These are phyloP conservation scores for Stipa capillata DNA, from an alignment of 176 grass and related monocot genomes.

Conservation along the genomic window DNA sequence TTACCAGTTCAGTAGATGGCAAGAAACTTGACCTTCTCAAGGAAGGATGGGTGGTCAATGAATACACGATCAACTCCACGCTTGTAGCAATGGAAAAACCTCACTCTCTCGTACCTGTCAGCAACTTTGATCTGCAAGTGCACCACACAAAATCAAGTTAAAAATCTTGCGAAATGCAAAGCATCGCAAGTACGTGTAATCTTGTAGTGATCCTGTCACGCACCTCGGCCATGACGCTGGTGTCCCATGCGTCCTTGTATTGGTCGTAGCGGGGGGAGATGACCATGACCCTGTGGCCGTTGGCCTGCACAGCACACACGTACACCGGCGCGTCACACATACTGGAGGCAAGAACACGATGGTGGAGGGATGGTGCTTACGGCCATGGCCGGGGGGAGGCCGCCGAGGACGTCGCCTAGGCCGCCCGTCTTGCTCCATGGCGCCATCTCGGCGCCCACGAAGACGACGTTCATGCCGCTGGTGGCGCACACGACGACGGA, in stretches of 20 bases:
- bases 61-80: constrained; percentile 94
- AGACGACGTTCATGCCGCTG: constrained; percentile 76
- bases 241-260: constrained; percentile 97
- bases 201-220: too few species aligned
- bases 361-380: constrained; percentile 18
- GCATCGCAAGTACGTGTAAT: too few species aligned
- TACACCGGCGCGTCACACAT: too few species aligned
- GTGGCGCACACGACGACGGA: constrained; percentile 40
- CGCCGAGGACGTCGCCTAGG: constrained; percentile 87
- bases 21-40: constrained; percentile 99
- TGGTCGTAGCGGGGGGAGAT: constrained; percentile 84
- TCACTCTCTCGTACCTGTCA: constrained; percentile 53
- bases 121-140: constrained; percentile 78
- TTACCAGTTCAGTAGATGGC: too few species aligned
- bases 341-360: too few species aligned
- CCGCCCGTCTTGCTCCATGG: constrained; percentile 97
- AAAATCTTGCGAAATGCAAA: background rate
- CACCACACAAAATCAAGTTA: background rate
- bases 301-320: constrained; percentile 41
- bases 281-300: constrained; percentile 78
- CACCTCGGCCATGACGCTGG: constrained; percentile 59
- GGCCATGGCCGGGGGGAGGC: constrained; percentile 70
- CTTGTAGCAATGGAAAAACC: constrained; percentile 87
- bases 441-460: constrained; percentile 69
- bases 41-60: constrained; percentile 84